Conservation (phyloP, 441 rosid genomes). For the Mallotus repandus region DNA sequence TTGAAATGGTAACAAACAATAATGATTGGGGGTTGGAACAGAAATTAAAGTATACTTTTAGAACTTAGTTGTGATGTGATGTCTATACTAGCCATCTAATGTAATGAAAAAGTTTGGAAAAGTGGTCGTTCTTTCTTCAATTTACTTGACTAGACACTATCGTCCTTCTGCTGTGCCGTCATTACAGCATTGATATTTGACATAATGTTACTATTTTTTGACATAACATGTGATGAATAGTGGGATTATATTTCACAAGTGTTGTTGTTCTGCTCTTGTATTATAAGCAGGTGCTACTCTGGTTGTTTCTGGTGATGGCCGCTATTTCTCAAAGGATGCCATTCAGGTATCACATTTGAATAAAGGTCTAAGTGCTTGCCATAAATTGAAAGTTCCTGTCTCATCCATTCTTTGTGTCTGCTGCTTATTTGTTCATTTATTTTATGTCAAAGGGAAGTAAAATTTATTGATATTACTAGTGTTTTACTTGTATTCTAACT, state of each 20-base stretch:
- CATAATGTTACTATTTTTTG: background rate
- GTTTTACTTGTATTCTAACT: background rate
- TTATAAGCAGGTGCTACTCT: conserved; percentile 75
- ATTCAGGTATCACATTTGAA: conserved; percentile 60
- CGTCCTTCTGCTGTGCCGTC: background rate
- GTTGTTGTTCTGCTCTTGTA: background rate
- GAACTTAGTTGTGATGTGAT: background rate
- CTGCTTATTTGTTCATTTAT: background rate
- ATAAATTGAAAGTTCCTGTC: background rate
- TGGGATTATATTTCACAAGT: conserved; percentile 3
- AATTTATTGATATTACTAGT: background rate
- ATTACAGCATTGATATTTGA: background rate
- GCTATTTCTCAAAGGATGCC: conserved; percentile 89
- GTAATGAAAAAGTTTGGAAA: background rate
- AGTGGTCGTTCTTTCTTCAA: background rate
- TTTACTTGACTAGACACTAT: background rate
- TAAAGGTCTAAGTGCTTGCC: background rate
- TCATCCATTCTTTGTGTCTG: too few relatives aligned
- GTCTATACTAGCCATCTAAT: too few relatives aligned
- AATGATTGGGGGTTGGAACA: background rate
- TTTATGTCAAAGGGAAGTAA: background rate
- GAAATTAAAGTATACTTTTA: background rate
- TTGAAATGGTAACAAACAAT: background rate
- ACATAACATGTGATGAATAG: background rate
- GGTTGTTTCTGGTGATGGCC: conserved; percentile 99